A percentile compares a stretch with the other conserved stretches of the same genome.
phyloP scores from a whole-genome alignment of 2,329 filamentous ascomycete genomes.

The Microsporum audouinii region DNA sequence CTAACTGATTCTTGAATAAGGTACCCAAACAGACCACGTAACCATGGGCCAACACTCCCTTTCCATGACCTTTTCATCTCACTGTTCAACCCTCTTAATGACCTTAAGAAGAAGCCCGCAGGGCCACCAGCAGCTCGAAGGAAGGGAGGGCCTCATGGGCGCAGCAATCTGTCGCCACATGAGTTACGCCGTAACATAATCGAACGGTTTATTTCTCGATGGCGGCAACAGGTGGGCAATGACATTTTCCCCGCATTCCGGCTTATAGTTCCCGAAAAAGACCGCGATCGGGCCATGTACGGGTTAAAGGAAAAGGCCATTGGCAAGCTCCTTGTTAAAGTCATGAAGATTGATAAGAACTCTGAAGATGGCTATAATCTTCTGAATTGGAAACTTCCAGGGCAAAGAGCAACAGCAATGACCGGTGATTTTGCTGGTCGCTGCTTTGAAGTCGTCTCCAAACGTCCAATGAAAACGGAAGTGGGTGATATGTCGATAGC shows the following conservation, averaged over 20 bases:
- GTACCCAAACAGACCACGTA: constrained; percentile 72
- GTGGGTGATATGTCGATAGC: constrained; percentile 72
- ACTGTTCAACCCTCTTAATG: constrained; percentile 69
- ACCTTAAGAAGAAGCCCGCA: constrained; percentile 62
- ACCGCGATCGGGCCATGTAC: constrained; percentile 84
- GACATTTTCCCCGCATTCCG: constrained; percentile 91
- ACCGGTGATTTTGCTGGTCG: constrained; percentile 87
- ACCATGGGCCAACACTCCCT: constrained; percentile 63
- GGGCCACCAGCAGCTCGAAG: constrained; percentile 43
- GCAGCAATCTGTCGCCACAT: constrained; percentile 50
- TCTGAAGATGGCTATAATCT: constrained; percentile 80
- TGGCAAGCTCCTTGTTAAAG: constrained; percentile 77
- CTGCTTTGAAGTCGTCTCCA: constrained; percentile 76
- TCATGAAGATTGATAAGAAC: constrained; percentile 82
- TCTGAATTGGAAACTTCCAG: constrained; percentile 84
- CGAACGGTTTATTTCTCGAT: constrained; percentile 70
- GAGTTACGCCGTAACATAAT: constrained; percentile 74
- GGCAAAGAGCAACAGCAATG: constrained; percentile 52
- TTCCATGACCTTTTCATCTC: constrained; percentile 68
- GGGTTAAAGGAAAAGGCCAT: constrained; percentile 88
- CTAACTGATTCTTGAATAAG: constrained; percentile 33
- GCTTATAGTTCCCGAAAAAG: constrained; percentile 83
- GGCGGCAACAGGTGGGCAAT: constrained; percentile 76
- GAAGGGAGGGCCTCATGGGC: constrained; percentile 44
- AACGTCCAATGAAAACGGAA: constrained; percentile 62